These are phyloP conservation scores for Entomortierella lignicola DNA, from an alignment of 192 early-diverging fungal genomes.

Conservation along the genomic window DNA sequence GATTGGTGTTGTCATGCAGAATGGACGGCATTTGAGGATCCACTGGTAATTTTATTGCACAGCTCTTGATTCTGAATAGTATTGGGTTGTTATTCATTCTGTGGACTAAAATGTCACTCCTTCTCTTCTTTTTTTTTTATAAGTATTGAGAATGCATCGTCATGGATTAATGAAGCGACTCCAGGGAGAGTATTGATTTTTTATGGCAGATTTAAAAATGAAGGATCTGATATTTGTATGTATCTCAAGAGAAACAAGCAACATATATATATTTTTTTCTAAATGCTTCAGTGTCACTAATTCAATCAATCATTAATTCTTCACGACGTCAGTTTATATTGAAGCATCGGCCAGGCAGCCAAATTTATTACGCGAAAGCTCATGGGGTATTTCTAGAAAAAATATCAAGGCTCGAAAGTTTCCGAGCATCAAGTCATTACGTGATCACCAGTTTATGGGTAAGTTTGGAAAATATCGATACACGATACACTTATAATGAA, in stretches of 20 bases:
- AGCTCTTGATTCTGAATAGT: background rate
- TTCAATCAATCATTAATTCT: background rate
- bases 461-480: background rate
- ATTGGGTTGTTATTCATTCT: no score
- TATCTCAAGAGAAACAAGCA: no score
- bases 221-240: conserved; percentile 13
- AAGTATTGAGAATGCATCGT: background rate
- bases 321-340: background rate
- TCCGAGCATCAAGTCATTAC: conserved; percentile 6
- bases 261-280: no score
- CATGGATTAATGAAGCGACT: conserved; percentile 12
- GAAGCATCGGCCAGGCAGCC: conserved; percentile 11
- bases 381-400: conserved; percentile 11
- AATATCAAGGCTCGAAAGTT: background rate
- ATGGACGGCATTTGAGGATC: conserved; percentile 18
- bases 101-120: background rate
- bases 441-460: conserved; percentile 30
- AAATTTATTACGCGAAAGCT: background rate
- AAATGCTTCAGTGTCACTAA: no score
- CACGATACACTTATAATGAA: no score
- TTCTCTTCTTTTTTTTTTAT: conserved; percentile 1
- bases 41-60: conserved; percentile 1
- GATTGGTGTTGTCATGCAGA: conserved; percentile 16
- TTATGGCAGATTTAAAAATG: conserved; percentile 10
- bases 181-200: conserved; percentile 18